Conservation (phyloP, 2,329 filamentous ascomycete genomes). For the Venturia oleaginea region DNA sequence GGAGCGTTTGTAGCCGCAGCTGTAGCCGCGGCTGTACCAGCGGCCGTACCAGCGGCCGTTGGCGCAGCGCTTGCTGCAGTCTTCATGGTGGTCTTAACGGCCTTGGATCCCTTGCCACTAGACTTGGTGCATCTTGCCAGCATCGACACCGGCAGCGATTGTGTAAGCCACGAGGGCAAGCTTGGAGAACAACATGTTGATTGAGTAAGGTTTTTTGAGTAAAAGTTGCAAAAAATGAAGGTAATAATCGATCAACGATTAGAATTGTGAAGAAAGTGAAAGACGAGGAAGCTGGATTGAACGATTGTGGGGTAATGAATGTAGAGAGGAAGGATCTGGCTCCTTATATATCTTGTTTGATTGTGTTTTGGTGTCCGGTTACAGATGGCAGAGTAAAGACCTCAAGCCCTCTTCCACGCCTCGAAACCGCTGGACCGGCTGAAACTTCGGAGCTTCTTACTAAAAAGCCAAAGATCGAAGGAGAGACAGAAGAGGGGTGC, state of each 20-base stretch:
- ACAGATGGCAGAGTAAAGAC: neutral
- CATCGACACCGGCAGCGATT: neutral
- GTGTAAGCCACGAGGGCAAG: neutral
- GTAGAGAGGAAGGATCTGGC: neutral
- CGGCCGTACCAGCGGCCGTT: neutral
- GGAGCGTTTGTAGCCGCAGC: neutral
- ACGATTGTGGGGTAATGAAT: neutral
- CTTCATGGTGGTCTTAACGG: neutral
- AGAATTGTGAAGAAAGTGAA: neutral
- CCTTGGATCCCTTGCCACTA: neutral
- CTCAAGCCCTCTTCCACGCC: too few species aligned
- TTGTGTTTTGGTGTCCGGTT: neutral
- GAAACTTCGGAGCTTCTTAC: too few species aligned
- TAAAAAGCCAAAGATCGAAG: too few species aligned
- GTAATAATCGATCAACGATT: neutral
- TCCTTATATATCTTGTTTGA: neutral
- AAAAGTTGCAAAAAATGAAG: neutral
- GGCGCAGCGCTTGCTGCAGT: too few species aligned
- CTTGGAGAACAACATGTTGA: neutral
- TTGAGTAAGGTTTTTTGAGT: neutral
- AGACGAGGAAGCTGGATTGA: neutral
- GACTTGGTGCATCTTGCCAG: neutral
- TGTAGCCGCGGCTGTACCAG: neutral
- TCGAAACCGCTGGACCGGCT: too few species aligned
- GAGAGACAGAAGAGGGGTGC: too few species aligned